These are phyloP conservation scores for Paraphaeosphaeria sporulosa DNA, from an alignment of 2,329 filamentous ascomycete species.

Conservation along the genomic window DNA sequence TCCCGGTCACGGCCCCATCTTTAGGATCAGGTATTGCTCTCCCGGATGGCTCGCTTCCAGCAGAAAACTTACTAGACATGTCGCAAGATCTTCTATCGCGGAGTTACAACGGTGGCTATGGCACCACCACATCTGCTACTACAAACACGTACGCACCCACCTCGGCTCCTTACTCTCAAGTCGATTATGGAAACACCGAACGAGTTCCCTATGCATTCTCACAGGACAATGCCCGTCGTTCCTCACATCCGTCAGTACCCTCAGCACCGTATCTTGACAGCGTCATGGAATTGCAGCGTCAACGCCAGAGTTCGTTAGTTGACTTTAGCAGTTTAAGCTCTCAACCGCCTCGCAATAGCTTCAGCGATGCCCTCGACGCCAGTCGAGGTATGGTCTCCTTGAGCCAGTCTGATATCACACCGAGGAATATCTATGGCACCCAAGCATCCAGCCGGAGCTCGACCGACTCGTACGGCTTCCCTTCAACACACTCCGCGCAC, in stretches of 20 bases:
- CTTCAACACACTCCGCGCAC: conserved; percentile 80
- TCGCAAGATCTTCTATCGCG: conserved; percentile 81
- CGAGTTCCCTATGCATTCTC: conserved; percentile 64
- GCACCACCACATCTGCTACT: conserved; percentile 74
- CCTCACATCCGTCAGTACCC: conserved; percentile 83
- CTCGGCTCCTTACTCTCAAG: conserved; percentile 74
- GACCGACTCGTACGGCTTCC: conserved; percentile 89
- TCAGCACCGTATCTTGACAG: conserved; percentile 61
- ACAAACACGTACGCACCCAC: conserved; percentile 71
- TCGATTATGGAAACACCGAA: conserved; percentile 71
- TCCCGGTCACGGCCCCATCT: conserved; percentile 76
- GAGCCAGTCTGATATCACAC: conserved; percentile 84
- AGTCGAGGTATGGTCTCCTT: conserved; percentile 94
- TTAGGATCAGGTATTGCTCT: conserved; percentile 74
- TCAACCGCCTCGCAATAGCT: conserved; percentile 69
- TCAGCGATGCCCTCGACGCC: conserved; percentile 89
- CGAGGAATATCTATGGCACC: conserved; percentile 85
- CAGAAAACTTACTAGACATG: conserved; percentile 73
- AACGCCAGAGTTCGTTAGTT: conserved; percentile 70
- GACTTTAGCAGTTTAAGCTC: conserved; percentile 69
- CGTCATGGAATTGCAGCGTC: conserved; percentile 53
- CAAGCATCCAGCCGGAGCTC: conserved; percentile 71
- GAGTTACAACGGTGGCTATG: conserved; percentile 72
- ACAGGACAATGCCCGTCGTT: conserved; percentile 69
- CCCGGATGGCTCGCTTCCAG: conserved; percentile 66